A percentile compares a stretch with the other conserved stretches of the same genome.
Evolutionary conservation across 768 basidiomycete species (phyloP).

Genomic region (Podaxis sp.): DNA sequence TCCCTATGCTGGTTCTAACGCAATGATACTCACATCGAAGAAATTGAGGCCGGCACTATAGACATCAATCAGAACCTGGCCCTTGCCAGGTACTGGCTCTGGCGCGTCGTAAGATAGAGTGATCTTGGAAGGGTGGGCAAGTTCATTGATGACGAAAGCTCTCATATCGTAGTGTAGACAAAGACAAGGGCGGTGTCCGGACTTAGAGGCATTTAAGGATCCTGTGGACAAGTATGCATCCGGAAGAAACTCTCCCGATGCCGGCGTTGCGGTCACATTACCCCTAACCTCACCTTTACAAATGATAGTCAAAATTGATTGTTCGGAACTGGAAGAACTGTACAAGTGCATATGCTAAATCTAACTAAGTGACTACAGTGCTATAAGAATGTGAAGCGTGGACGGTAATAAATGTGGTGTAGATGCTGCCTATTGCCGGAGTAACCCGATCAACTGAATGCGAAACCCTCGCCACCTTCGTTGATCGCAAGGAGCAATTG

Average conservation of each 20-base stretch:
- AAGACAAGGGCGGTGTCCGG: constrained; percentile 3
- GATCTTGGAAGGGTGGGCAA: constrained; percentile 68
- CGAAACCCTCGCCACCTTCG: constrained; percentile 96
- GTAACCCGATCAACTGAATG: constrained; percentile 59
- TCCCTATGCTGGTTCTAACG: neutral
- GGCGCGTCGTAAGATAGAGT: constrained; percentile 49
- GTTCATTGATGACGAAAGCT: constrained; percentile 71
- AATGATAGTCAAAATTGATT: neutral
- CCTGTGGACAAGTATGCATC: neutral
- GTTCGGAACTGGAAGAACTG: constrained; percentile 4
- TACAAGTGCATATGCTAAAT: constrained; percentile 14
- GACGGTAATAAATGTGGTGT: constrained; percentile 8
- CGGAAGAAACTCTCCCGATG: neutral
- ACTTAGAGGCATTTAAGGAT: neutral
- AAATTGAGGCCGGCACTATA: constrained; percentile 77
- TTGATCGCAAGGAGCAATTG: constrained; percentile 90
- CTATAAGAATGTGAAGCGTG: constrained; percentile 3
- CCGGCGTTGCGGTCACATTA: neutral
- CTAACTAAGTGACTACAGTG: constrained; percentile 15
- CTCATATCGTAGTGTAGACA: constrained; percentile 50
- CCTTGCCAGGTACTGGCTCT: constrained; percentile 49
- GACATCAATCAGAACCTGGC: constrained; percentile 72
- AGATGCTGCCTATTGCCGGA: constrained; percentile 2
- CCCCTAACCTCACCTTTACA: neutral
- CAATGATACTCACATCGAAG: constrained; percentile 51